Conservation (phyloP, 1,284 basidiomycete species). For the Apiotrichum domesticum region DNA sequence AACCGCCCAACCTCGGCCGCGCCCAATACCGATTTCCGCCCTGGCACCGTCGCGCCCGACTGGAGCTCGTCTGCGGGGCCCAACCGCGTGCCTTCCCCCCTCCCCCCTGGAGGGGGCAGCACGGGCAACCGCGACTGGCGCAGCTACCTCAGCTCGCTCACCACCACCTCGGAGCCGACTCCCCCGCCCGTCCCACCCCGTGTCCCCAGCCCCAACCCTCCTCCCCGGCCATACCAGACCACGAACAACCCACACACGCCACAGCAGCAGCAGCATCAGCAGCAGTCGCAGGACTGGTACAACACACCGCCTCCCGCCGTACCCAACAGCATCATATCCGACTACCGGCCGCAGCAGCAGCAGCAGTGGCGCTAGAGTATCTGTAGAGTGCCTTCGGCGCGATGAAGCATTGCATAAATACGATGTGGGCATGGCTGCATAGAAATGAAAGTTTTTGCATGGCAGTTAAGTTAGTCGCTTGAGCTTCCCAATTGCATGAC, state of each 20-base stretch:
- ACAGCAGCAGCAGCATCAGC: conserved; percentile 14
- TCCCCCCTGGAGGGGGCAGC: background rate
- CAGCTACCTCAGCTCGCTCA: conserved; percentile 32
- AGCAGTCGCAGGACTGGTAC: conserved; percentile 2
- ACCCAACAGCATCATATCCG: background rate
- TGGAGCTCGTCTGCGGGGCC: background rate
- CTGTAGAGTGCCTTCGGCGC: background rate
- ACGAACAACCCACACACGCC: conserved; percentile 9
- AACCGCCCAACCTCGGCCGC: background rate
- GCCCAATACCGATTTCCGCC: conserved; percentile 1
- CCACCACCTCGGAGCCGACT: background rate
- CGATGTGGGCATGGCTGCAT: too few relatives aligned
- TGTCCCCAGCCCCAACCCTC: conserved; percentile 21
- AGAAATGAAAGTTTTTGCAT: background rate
- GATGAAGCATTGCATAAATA: too few relatives aligned
- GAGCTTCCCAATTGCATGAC: too few relatives aligned
- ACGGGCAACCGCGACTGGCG: conserved; percentile 30
- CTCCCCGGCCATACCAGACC: conserved; percentile 5
- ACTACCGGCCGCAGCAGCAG: background rate
- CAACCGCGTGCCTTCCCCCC: background rate
- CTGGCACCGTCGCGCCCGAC: conserved; percentile 3
- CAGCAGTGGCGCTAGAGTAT: conserved; percentile 6
- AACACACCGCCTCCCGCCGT: conserved; percentile 5
- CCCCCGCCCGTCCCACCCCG: background rate
- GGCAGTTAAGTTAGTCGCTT: background rate